A percentile compares a stretch with the other conserved stretches of the same genome.
Evolutionary conservation across 805 yeast genomes (phyloP).

Genomic region (Cephaloascus fragrans): DNA sequence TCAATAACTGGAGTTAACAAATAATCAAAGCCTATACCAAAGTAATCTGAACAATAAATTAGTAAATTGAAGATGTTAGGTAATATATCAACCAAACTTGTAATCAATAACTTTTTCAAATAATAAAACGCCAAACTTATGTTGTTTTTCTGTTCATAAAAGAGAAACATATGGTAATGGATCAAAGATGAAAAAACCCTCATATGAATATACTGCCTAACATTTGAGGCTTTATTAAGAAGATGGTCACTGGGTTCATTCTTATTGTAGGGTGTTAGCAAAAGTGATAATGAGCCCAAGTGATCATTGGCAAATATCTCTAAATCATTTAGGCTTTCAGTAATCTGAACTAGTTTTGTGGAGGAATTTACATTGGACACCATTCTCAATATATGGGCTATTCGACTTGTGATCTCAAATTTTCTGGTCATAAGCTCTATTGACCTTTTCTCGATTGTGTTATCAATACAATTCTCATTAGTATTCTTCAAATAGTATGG

Average conservation of each 20-base stretch:
- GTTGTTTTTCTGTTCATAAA: slow-evolving; percentile 23
- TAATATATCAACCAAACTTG: slow-evolving; percentile 15
- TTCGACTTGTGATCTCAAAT: neutral
- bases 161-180: slow-evolving; percentile 23
- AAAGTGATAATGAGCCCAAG: neutral
- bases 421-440: neutral
- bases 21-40: slow-evolving; percentile 31
- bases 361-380: neutral
- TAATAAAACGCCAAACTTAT: slow-evolving; percentile 21
- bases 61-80: slow-evolving; percentile 21
- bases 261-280: neutral
- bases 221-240: neutral
- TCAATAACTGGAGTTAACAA: slow-evolving; percentile 29
- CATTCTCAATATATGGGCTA: neutral
- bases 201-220: neutral
- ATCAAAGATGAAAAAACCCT: neutral
- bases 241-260: neutral
- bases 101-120: slow-evolving; percentile 17
- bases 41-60: slow-evolving; percentile 19
- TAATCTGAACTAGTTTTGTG: neutral
- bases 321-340: neutral
- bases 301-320: neutral
- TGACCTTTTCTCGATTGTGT: neutral
- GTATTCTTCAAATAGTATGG: neutral
- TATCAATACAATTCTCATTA: neutral